Conservation (phyloP, 1,139 yeast species). For the Citeromyces siamensis region DNA sequence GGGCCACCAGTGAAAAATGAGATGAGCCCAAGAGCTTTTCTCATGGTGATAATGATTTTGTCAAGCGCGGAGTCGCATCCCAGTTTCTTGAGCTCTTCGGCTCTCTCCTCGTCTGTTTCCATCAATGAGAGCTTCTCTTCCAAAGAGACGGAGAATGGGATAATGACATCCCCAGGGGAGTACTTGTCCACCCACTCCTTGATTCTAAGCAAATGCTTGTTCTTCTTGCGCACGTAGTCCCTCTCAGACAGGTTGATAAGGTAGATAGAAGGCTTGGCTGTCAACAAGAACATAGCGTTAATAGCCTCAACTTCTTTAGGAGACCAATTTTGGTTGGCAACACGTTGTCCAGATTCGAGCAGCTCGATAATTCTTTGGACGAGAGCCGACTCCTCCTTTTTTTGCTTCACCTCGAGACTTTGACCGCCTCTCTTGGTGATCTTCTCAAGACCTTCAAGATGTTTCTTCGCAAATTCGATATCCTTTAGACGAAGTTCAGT, state of each 20-base stretch:
- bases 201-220: constrained; percentile 81
- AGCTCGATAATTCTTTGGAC: constrained; percentile 66
- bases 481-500: constrained; percentile 94
- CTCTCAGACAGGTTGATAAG: constrained; percentile 88
- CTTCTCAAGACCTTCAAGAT: constrained; percentile 78
- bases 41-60: constrained; percentile 74
- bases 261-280: constrained; percentile 95
- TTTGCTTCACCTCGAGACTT: constrained; percentile 87
- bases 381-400: constrained; percentile 82
- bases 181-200: constrained; percentile 94
- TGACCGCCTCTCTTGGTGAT: constrained; percentile 92
- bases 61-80: constrained; percentile 85
- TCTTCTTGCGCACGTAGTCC: constrained; percentile 95
- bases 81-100: constrained; percentile 73
- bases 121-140: constrained; percentile 89
- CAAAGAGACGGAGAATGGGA: constrained; percentile 85
- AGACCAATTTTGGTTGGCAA: constrained; percentile 86
- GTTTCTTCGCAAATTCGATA: constrained; percentile 88
- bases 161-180: constrained; percentile 92
- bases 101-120: constrained; percentile 88
- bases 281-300: constrained; percentile 76
- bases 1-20: constrained; percentile 83
- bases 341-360: constrained; percentile 78
- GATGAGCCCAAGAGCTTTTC: constrained; percentile 72
- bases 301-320: constrained; percentile 83